Base-by-base conservation (phyloP, 768 basidiomycete genomes). In the Leccinum incarnatum region DNA sequence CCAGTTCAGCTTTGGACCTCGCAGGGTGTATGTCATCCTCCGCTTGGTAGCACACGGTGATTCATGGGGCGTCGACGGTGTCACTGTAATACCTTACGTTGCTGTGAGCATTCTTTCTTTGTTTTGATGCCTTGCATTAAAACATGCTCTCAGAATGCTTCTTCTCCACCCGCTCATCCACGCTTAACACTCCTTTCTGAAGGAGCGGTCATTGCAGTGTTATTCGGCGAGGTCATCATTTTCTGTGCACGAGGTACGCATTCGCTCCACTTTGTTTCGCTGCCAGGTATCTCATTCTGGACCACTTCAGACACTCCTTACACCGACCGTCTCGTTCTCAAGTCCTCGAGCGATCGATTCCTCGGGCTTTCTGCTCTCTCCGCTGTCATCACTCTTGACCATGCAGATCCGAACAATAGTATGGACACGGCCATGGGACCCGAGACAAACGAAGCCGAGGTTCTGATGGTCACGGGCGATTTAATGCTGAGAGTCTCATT, bases 151-250 rank as follows among this genome's bases (percentile, higher is more conserved):
- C 59, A 90, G 89, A 88, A 83, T 21, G 82, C 83, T 30, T 78
- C 79, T 58, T 87, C 85, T 40, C 86, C 87, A 1, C 88, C 88
- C 1, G 83, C 85, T 60, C 89, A 89, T 66, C 87, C 90, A 37
- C 80, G 86, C 48, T 78, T 92, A 54, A 82, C 83, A 54, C 75
- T 85, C 17, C 72, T 89, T 23, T 74, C 77, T n/a, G 78, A 77
- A n/a, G 89, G 87, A 19, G 75, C 79, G 21, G 66, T 89, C 9
- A 72, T 85, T 40, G 78, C 81, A 34, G 79, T 89, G 7, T 83
- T 91, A 64, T 92, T 90, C 61, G 89, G 89, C 29, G 89, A 92
- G 70, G 84, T 88, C 2, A 83, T 91, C 19, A 85, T 87, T 5
- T 76, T 92, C 11, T 87, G 86, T 69, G 81, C 88, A 51, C 78